Evolutionary conservation across 2,329 filamentous ascomycete genomes (phyloP).

Genomic region (Aspergillus latus): DNA sequence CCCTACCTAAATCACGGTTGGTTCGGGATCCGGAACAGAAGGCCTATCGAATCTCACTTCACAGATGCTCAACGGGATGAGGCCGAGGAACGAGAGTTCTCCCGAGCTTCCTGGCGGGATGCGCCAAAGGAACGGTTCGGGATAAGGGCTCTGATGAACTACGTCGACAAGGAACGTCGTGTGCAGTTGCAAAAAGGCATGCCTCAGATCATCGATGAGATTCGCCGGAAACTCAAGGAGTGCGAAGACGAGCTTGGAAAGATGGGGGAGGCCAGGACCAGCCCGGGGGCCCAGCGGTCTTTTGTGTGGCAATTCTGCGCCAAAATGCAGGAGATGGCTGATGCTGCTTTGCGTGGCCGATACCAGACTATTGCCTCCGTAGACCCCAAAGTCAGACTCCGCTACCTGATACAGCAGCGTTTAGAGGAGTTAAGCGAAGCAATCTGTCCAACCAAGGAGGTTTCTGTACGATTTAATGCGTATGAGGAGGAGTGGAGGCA

Average conservation of each 20-base stretch:
- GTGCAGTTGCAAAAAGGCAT: slow-evolving; percentile 17
- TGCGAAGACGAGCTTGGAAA: slow-evolving; percentile 1
- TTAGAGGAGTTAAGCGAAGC: slow-evolving; percentile 2
- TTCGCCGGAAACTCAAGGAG: slow-evolving; percentile 9
- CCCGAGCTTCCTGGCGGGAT: slow-evolving; percentile 3
- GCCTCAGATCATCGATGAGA: slow-evolving; percentile 18
- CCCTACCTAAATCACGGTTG: slow-evolving; percentile 18
- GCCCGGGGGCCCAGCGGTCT: slow-evolving; percentile 9
- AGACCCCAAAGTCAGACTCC: slow-evolving; percentile 5
- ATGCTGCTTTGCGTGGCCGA: slow-evolving; percentile 15
- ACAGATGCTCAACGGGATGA: slow-evolving; percentile 16
- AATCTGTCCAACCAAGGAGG: background rate
- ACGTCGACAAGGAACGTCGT: slow-evolving; percentile 20
- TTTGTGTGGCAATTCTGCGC: slow-evolving; percentile 17
- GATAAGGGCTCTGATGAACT: slow-evolving; percentile 15
- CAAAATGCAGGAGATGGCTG: slow-evolving; percentile 18
- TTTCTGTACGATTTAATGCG: background rate
- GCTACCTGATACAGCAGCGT: slow-evolving; percentile 1
- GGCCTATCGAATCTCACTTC: slow-evolving; percentile 1
- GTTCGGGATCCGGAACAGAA: slow-evolving; percentile 21
- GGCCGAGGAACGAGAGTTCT: slow-evolving; percentile 3
- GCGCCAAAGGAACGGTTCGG: slow-evolving; percentile 12
- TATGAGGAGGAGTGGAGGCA: background rate
- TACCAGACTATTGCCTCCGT: slow-evolving; percentile 17
- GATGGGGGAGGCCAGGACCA: slow-evolving; percentile 11